These are phyloP conservation scores for Sugiyamaella mastotermitis DNA, from an alignment of 805 yeast species.

Conservation along the genomic window DNA sequence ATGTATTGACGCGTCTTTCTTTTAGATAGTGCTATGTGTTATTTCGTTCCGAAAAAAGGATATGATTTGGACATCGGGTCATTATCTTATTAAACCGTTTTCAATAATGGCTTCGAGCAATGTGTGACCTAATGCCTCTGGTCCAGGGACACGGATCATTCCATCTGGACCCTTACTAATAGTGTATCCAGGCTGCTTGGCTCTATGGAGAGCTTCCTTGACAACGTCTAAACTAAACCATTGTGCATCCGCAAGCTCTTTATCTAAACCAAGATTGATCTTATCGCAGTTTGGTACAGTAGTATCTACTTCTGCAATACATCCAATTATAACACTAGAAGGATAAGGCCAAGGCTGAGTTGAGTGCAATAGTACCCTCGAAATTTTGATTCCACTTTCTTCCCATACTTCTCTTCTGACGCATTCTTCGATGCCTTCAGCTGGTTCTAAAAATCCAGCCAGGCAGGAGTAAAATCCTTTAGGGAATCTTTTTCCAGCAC, in stretches of 20 bases:
- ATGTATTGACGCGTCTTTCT: too few species aligned
- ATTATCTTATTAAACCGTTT: too few species aligned
- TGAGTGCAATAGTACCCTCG: constrained; percentile 52
- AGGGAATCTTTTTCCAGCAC: constrained; percentile 60
- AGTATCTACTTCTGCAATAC: constrained; percentile 70
- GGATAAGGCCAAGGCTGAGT: constrained; percentile 99
- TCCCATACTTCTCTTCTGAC: constrained; percentile 90
- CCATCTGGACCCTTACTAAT: constrained; percentile 5
- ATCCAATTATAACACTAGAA: constrained; percentile 88
- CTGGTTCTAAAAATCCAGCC: constrained; percentile 95
- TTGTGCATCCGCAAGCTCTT: constrained; percentile 77
- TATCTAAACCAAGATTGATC: constrained; percentile 73
- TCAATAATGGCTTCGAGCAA: constrained; percentile 26
- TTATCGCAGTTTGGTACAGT: constrained; percentile 35
- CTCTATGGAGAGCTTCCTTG: constrained; percentile 30
- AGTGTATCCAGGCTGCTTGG: constrained; percentile 12
- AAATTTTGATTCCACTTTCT: constrained; percentile 76
- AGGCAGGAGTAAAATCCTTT: constrained; percentile 72
- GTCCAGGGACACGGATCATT: constrained; percentile 26
- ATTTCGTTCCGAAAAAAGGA: too few species aligned
- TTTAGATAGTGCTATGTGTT: too few species aligned
- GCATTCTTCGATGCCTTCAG: constrained; percentile 86
- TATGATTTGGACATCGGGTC: too few species aligned
- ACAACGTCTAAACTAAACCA: constrained; percentile 69
- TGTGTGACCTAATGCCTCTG: constrained; percentile 30